These are phyloP conservation scores for Dissoconium aciculare DNA, from an alignment of 2,329 filamentous ascomycete genomes.

Conservation along the genomic window DNA sequence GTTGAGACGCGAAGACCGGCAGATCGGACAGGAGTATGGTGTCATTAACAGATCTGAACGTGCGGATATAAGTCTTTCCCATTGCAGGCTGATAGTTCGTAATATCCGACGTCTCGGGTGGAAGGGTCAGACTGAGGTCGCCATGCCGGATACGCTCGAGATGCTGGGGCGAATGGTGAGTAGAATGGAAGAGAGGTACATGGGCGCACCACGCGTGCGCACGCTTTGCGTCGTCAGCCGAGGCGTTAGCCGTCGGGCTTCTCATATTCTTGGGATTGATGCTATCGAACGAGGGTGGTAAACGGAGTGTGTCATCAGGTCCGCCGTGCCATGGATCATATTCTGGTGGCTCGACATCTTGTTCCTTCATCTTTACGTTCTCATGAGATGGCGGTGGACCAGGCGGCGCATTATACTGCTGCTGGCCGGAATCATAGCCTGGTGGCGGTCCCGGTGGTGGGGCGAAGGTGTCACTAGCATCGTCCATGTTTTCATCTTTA, in stretches of 20 bases:
- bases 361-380: slow-evolving; percentile 6
- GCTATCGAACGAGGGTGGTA: slow-evolving; percentile 47
- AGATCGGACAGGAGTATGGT: slow-evolving; percentile 51
- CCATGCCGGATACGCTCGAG: slow-evolving; percentile 32
- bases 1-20: slow-evolving; percentile 49
- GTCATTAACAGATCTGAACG: slow-evolving; percentile 36
- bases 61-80: slow-evolving; percentile 35
- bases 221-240: slow-evolving; percentile 45
- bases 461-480: slow-evolving; percentile 7
- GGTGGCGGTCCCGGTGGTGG: slow-evolving; percentile 21
- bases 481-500: slow-evolving; percentile 8
- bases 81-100: slow-evolving; percentile 31
- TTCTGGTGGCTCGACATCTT: slow-evolving; percentile 34
- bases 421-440: slow-evolving; percentile 1
- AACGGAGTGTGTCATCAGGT: slow-evolving; percentile 61
- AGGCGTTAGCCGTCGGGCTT: slow-evolving; percentile 56
- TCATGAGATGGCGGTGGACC: slow-evolving; percentile 23
- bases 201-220: slow-evolving; percentile 51
- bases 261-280: slow-evolving; percentile 35
- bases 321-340: slow-evolving; percentile 57
- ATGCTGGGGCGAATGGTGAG: slow-evolving; percentile 25
- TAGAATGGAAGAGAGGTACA: slow-evolving; percentile 44
- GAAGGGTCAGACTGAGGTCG: slow-evolving; percentile 36
- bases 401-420: slow-evolving; percentile 21
- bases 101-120: slow-evolving; percentile 29